A percentile compares a stretch with the other conserved stretches of the same genome.
These are phyloP conservation scores for Angomonas ambiguus DNA, from an alignment of 208 protist species.

Conservation along the genomic window DNA sequence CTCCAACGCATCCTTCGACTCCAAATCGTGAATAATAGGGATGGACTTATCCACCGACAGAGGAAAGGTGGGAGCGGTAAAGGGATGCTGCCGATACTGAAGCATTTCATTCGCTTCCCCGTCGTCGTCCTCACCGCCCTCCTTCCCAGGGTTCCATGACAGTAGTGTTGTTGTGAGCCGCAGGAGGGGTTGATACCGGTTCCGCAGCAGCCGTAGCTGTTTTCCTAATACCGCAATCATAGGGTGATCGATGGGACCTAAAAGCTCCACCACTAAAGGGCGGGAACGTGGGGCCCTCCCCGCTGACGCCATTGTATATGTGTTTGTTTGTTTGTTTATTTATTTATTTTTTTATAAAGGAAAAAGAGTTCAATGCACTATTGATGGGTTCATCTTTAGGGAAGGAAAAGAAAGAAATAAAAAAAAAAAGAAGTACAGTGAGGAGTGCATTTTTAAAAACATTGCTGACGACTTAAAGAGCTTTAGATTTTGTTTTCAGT, in stretches of 20 bases:
- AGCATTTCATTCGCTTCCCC: no score
- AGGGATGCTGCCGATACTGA: conserved; percentile 9
- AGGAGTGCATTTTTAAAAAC: background rate
- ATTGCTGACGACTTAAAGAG: no score
- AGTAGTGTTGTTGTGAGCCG: conserved; percentile 52
- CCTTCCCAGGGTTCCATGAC: conserved; percentile 6
- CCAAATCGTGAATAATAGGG: conserved; percentile 23
- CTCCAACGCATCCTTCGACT: background rate
- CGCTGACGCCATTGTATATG: background rate
- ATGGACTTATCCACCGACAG: conserved; percentile 25
- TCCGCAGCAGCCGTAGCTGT: conserved; percentile 51
- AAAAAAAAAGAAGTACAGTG: background rate
- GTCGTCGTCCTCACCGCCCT: background rate
- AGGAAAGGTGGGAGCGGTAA: conserved; percentile 15
- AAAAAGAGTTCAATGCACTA: conserved; percentile 7
- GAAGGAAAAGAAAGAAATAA: background rate
- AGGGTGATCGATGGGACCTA: conserved; percentile 45
- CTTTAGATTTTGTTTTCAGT: no score
- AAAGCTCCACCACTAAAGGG: conserved; percentile 42
- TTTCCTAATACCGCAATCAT: conserved; percentile 21
- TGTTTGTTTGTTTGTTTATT: background rate
- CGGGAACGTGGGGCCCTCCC: conserved; percentile 6
- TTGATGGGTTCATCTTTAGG: background rate
- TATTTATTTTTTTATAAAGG: conserved; percentile 5
- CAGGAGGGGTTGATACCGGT: conserved; percentile 58